A percentile compares a stretch with the other conserved stretches of the same genome.
These are phyloP conservation scores for Coemansia sp. DNA, from an alignment of 192 early-diverging fungal species.

Conservation along the genomic window DNA sequence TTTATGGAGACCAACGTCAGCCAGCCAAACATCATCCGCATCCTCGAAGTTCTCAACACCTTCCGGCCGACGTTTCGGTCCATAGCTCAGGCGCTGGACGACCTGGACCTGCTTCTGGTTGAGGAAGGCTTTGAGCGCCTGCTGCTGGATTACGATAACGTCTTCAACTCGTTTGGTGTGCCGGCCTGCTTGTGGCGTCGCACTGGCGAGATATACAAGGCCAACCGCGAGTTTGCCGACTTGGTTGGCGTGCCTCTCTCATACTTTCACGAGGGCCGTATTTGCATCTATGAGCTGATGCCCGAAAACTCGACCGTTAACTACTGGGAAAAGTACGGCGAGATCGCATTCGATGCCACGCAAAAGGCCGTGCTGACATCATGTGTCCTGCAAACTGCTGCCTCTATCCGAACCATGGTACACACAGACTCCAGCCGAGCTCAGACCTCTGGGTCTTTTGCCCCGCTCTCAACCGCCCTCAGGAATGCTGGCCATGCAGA, in stretches of 20 bases:
- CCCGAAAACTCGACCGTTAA: conserved; percentile 92
- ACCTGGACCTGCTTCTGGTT: conserved; percentile 91
- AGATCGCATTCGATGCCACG: conserved; percentile 94
- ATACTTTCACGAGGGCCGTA: conserved; percentile 70
- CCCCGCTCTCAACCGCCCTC: conserved; percentile 26
- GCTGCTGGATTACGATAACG: conserved; percentile 92
- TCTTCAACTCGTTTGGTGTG: conserved; percentile 93
- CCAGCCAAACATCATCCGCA: conserved; percentile 63
- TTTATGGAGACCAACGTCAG: conserved; percentile 85
- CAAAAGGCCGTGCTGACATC: conserved; percentile 96
- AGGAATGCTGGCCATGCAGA: conserved; percentile 20
- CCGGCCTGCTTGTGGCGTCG: conserved; percentile 95
- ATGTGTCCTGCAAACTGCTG: conserved; percentile 68
- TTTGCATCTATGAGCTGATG: conserved; percentile 78
- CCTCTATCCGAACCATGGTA: conserved; percentile 38
- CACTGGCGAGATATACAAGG: conserved; percentile 95
- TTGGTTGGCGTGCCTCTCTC: conserved; percentile 84
- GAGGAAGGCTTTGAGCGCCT: conserved; percentile 96
- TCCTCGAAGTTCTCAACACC: conserved; percentile 83
- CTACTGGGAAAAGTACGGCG: conserved; percentile 99
- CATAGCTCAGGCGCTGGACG: conserved; percentile 86
- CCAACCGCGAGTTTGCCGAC: conserved; percentile 92
- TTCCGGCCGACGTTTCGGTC: conserved; percentile 88
- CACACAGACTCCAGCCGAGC: conserved; percentile 10
- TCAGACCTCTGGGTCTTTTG: conserved; percentile 10